A percentile compares a stretch with the other conserved stretches of the same genome.
phyloP scores from a whole-genome alignment of 164 flowering plant species.

The Dillenia suffruticosa region DNA sequence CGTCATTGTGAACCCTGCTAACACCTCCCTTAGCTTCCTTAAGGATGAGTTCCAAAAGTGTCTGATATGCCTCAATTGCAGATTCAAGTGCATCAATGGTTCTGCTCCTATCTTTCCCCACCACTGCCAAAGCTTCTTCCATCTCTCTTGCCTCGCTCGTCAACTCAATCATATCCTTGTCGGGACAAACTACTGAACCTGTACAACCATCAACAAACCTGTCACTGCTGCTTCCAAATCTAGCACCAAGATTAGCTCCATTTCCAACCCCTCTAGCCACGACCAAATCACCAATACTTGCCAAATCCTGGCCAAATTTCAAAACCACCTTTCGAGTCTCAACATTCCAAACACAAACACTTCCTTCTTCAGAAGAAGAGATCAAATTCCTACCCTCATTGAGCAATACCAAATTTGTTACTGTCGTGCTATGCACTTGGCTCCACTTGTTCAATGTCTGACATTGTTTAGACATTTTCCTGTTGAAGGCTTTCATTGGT shows the following conservation, averaged over 20 bases:
- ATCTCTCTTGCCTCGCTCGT: slow-evolving; percentile 25
- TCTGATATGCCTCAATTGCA: slow-evolving; percentile 37
- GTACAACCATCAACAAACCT: not conserved
- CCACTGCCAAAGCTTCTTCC: slow-evolving; percentile 27
- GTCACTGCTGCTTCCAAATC: not conserved
- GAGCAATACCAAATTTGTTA: slow-evolving; percentile 19
- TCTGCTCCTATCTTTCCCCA: slow-evolving; percentile 30
- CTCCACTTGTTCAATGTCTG: slow-evolving; percentile 14
- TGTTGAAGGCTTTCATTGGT: slow-evolving; percentile 12
- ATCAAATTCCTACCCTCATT: slow-evolving; percentile 22
- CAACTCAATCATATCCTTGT: slow-evolving; percentile 16
- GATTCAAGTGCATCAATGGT: slow-evolving; percentile 40
- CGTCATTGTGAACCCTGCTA: too few species aligned
- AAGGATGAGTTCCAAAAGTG: slow-evolving; percentile 39
- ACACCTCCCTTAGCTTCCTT: slow-evolving; percentile 35
- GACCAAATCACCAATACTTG: slow-evolving; percentile 26
- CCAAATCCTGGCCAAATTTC: slow-evolving; percentile 21
- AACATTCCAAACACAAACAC: slow-evolving; percentile 32
- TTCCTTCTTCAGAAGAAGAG: slow-evolving; percentile 50
- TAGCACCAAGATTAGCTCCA: not conserved
- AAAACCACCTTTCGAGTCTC: slow-evolving; percentile 16
- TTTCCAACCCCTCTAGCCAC: slow-evolving; percentile 21
- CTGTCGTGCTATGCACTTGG: slow-evolving; percentile 22
- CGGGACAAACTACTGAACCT: slow-evolving; percentile 10
- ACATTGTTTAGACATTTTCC: not conserved